Conservation (phyloP, 176 grass and related monocot species). For the Eragrostis curvula region DNA sequence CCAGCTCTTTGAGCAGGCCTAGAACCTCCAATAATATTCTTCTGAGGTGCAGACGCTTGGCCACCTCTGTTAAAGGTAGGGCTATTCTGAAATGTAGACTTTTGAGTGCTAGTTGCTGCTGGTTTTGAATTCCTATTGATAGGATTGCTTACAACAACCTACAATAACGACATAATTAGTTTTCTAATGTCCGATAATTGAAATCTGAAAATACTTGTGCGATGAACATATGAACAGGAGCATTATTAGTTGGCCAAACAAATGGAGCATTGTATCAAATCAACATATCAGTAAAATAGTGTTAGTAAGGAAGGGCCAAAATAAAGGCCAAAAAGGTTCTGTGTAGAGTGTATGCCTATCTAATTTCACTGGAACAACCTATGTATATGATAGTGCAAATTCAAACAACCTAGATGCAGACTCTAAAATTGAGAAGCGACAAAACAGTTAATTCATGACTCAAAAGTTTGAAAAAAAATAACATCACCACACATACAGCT, state of each 20-base stretch:
- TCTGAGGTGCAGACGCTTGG: conserved; percentile 44
- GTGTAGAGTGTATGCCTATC: background rate
- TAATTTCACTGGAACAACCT: background rate
- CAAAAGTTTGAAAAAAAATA: conserved; percentile 8
- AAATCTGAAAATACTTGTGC: background rate
- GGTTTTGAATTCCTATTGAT: conserved; percentile 34
- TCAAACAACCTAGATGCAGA: background rate
- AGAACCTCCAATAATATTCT: conserved; percentile 31
- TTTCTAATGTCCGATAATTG: background rate
- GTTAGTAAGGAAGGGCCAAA: background rate
- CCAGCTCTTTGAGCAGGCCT: conserved; percentile 56
- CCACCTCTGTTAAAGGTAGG: conserved; percentile 56
- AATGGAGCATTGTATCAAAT: background rate
- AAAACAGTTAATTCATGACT: conserved; percentile 1
- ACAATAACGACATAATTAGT: conserved; percentile 2
- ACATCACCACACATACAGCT: background rate
- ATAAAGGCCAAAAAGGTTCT: background rate
- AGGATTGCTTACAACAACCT: conserved; percentile 48
- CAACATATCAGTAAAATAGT: background rate
- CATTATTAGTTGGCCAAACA: background rate
- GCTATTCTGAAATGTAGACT: conserved; percentile 34
- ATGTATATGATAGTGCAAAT: background rate
- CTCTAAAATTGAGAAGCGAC: conserved; percentile 15
- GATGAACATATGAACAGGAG: background rate
- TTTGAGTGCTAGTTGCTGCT: conserved; percentile 34